These are phyloP conservation scores for Symbiodinium pilosum DNA, from an alignment of 73 alveolate genomes.

Conservation along the genomic window DNA sequence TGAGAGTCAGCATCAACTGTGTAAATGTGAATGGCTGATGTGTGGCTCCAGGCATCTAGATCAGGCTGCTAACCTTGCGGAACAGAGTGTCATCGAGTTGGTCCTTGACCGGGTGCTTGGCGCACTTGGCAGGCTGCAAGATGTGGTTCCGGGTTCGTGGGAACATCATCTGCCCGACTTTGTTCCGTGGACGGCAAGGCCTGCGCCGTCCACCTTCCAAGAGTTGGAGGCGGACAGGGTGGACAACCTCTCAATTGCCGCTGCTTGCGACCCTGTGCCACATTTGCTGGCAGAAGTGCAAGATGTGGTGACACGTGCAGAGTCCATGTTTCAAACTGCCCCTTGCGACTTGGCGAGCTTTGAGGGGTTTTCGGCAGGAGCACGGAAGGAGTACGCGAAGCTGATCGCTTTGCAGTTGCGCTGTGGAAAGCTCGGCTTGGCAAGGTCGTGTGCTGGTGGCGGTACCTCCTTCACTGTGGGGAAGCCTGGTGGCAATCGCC, in stretches of 20 bases:
- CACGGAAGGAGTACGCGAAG: background rate
- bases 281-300: slow-evolving; percentile 2
- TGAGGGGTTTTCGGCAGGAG: background rate
- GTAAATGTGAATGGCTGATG: background rate
- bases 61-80: too few species aligned
- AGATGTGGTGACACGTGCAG: background rate
- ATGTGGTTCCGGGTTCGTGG: background rate
- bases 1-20: background rate
- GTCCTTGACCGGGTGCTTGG: background rate
- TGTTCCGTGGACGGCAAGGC: background rate
- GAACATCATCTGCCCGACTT: background rate
- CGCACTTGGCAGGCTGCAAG: background rate
- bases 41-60: too few species aligned
- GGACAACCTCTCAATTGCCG: background rate
- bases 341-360: background rate
- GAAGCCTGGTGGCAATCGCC: slow-evolving; percentile 17
- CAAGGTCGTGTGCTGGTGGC: background rate
- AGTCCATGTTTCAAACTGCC: background rate
- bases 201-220: background rate
- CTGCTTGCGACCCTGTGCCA: background rate
- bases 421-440: slow-evolving; percentile 24
- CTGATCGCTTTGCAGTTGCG: slow-evolving; percentile 21
- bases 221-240: slow-evolving; percentile 20
- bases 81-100: too few species aligned
- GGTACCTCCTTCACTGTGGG: slow-evolving; percentile 7